phyloP scores from a whole-genome alignment of 2,329 filamentous ascomycete genomes.

The Sporothrix pseudoabietina region DNA sequence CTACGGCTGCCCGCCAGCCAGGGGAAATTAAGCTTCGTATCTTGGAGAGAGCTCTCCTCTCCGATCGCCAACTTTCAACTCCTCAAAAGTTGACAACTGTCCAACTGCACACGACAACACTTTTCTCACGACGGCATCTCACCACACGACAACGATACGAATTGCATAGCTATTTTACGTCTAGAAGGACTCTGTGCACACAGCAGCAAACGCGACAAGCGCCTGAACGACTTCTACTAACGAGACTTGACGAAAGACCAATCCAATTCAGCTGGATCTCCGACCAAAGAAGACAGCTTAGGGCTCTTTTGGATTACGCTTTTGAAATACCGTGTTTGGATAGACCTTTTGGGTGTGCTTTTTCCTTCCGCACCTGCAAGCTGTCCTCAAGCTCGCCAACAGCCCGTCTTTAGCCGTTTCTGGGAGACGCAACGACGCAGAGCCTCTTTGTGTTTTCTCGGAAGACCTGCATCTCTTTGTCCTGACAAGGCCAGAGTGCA shows the following conservation, averaged over 20 bases:
- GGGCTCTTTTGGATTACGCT: not conserved
- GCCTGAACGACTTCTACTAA: not conserved
- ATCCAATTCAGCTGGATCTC: slow-evolving; percentile 27
- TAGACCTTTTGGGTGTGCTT: not conserved
- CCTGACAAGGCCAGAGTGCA: not conserved
- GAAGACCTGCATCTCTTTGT: not conserved
- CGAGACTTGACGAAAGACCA: slow-evolving; percentile 16
- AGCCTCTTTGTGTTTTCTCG: not conserved
- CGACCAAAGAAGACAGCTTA: slow-evolving; percentile 25
- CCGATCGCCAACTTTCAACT: not conserved
- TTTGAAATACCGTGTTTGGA: not conserved
- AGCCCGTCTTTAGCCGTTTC: not conserved
- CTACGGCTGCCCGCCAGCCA: not conserved
- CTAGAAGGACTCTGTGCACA: not conserved
- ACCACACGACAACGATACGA: not conserved
- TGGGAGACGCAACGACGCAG: not conserved
- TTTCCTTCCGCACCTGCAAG: slow-evolving; percentile 32
- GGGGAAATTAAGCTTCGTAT: slow-evolving; percentile 26
- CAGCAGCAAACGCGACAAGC: slow-evolving; percentile 16
- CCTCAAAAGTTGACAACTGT: not conserved
- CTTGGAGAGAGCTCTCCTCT: not conserved
- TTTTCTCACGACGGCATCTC: not conserved
- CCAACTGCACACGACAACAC: slow-evolving; percentile 4
- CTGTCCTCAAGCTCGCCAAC: slow-evolving; percentile 31
- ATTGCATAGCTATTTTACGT: not conserved